These are phyloP conservation scores for Paramecium sonneborni DNA, from an alignment of 73 alveolate species.

Conservation along the genomic window DNA sequence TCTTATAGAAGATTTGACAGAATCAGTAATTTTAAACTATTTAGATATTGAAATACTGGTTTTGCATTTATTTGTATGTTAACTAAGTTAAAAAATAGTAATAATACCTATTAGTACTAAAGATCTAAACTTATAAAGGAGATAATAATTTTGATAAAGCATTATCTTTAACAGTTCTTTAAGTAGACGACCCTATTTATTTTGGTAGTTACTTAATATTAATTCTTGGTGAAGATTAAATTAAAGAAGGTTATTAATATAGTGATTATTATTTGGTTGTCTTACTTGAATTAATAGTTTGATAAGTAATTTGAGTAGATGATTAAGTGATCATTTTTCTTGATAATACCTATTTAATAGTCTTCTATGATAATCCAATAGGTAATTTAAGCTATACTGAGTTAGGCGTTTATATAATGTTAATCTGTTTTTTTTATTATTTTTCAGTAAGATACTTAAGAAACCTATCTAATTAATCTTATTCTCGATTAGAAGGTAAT, in stretches of 20 bases:
- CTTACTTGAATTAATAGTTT: background rate
- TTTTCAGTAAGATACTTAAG: background rate
- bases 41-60: slow-evolving; percentile 12
- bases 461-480: slow-evolving; percentile 20
- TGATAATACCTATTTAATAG: background rate
- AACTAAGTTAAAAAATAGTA: background rate
- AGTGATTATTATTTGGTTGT: background rate
- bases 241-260: background rate
- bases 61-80: background rate
- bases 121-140: background rate
- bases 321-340: background rate
- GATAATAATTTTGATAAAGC: slow-evolving; percentile 11
- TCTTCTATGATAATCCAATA: background rate
- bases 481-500: slow-evolving; percentile 18
- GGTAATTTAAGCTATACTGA: background rate
- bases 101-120: background rate
- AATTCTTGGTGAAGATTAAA: slow-evolving; percentile 30
- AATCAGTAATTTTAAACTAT: slow-evolving; percentile 3
- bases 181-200: background rate
- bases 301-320: background rate
- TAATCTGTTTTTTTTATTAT: background rate
- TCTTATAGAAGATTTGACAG: background rate
- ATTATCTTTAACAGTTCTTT: background rate
- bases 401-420: background rate
- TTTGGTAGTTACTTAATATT: background rate